These are phyloP conservation scores for Somion occarium DNA, from an alignment of 1,284 basidiomycete genomes.

Conservation along the genomic window DNA sequence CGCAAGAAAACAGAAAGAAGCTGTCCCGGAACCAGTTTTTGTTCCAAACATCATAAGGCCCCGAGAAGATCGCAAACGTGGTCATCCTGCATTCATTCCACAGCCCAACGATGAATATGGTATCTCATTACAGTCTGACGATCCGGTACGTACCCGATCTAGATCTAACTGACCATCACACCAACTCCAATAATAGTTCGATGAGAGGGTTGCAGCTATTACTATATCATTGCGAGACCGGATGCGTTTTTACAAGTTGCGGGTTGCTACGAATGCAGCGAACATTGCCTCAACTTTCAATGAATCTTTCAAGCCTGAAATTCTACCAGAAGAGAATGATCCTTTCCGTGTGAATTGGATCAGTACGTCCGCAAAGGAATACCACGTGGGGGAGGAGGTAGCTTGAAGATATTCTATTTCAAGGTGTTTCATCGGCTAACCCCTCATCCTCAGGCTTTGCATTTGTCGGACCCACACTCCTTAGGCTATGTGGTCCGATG, in stretches of 20 bases:
- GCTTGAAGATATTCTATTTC: too few relatives aligned
- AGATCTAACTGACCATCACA: slow-evolving; percentile 3
- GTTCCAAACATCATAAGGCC: slow-evolving; percentile 53
- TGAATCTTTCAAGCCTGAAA: slow-evolving; percentile 71
- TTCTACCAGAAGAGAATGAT: slow-evolving; percentile 80
- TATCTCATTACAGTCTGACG: slow-evolving; percentile 42
- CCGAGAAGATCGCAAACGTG: slow-evolving; percentile 27
- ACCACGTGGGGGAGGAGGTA: slow-evolving; percentile 71
- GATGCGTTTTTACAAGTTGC: slow-evolving; percentile 87
- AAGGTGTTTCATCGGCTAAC: too few relatives aligned
- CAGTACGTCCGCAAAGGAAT: slow-evolving; percentile 40
- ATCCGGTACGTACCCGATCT: slow-evolving; percentile 45
- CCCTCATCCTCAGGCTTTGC: slow-evolving; percentile 60
- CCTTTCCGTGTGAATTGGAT: slow-evolving; percentile 83
- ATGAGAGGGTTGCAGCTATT: slow-evolving; percentile 69
- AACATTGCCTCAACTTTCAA: slow-evolving; percentile 75
- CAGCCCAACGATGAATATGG: slow-evolving; percentile 42
- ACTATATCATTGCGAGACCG: slow-evolving; percentile 73
- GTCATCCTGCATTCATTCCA: slow-evolving; percentile 16
- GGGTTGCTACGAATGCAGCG: slow-evolving; percentile 71
- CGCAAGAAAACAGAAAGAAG: slow-evolving; percentile 54
- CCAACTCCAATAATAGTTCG: slow-evolving; percentile 42
- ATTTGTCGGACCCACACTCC: slow-evolving; percentile 61
- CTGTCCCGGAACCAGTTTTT: slow-evolving; percentile 38
- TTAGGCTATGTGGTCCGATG: slow-evolving; percentile 70